Percentiles rank a stretch among this genome's conserved stretches.
Evolutionary conservation across 495 filamentous ascomycete genomes (phyloP).

Genomic region (Talaromyces liani): DNA sequence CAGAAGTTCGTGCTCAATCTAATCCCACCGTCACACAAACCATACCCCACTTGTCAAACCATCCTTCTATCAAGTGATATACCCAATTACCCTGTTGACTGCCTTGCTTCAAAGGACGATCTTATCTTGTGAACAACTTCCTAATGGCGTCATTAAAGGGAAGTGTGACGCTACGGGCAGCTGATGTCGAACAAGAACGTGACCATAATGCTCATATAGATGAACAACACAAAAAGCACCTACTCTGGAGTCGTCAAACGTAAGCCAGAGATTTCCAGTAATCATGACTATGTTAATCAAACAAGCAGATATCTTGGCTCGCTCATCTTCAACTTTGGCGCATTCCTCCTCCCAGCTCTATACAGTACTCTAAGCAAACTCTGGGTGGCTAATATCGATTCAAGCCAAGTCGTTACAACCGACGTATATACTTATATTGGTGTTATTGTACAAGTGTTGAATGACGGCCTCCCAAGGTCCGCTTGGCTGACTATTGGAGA

Average conservation of each 20-base stretch:
- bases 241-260: not conserved
- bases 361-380: conserved; percentile 42
- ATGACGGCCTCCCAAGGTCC: conserved; percentile 65
- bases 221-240: not conserved
- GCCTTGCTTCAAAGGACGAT: not conserved
- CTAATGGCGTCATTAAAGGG: not conserved
- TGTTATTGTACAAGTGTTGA: conserved; percentile 58
- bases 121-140: not conserved
- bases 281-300: too few species aligned
- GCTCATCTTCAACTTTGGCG: too few species aligned
- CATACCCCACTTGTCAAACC: too few species aligned
- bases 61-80: too few species aligned
- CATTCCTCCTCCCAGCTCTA: too few species aligned
- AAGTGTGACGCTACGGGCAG: not conserved
- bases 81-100: not conserved
- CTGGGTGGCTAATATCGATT: conserved; percentile 68
- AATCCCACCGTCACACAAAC: too few species aligned
- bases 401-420: conserved; percentile 58
- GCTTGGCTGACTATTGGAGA: conserved; percentile 67
- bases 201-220: not conserved
- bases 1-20: too few species aligned
- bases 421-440: conserved; percentile 60
- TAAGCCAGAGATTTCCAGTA: conserved; percentile 29
- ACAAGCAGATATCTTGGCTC: too few species aligned
- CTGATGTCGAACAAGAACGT: not conserved